Base-by-base conservation (phyloP, 2,329 filamentous ascomycete species). In the Saccharata proteae region DNA sequence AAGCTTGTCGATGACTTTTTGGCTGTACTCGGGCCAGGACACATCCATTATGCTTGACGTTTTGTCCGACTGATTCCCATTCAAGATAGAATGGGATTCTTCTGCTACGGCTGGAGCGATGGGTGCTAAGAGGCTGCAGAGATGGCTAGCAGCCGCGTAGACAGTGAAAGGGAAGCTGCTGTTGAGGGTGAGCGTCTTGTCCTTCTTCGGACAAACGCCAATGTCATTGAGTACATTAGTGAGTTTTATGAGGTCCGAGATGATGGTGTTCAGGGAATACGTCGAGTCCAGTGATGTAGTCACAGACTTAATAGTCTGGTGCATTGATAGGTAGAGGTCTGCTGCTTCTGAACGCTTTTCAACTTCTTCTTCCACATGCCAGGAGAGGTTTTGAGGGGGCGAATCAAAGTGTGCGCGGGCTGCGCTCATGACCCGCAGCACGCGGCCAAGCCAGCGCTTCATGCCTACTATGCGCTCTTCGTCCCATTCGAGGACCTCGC, bases 401-500 rank as follows among this genome's bases (percentile, higher is more conserved):
- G 20, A 22, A 9, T 9, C 20, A n/a, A n/a, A n/a, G n/a, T n/a
- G n/a, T n/a, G n/a, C n/a, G n/a, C n/a, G n/a, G n/a, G n/a, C n/a
- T 8, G 8, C 20, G 20, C 20, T 22, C 5, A 26, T 32, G 12
- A 36, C 12, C 26, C 75, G 71, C 51, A 76, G 61, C 11, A 92
- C 50, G 13, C 80, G 69, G 3, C 66, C 63, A 11, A 93, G 66
- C 85, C 85, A 93, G 31, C 85, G 71, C 29, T 80, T 79, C 12
- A 92, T 71, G 3, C 85, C 85, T 0, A 75, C 62, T 29, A 93
- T 88, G 52, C 85, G 88, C 23, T 68, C 62, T 47, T 83, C 81
- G 32, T 93, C 83, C 84, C 85, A 93, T 51, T 90, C 81, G 2
- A 93, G 67, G 1, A 90, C 71, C 35, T 93, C 84, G 24, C 67